phyloP scores from a whole-genome alignment of 257 asterid genomes.

The Buddleja alternifolia region DNA sequence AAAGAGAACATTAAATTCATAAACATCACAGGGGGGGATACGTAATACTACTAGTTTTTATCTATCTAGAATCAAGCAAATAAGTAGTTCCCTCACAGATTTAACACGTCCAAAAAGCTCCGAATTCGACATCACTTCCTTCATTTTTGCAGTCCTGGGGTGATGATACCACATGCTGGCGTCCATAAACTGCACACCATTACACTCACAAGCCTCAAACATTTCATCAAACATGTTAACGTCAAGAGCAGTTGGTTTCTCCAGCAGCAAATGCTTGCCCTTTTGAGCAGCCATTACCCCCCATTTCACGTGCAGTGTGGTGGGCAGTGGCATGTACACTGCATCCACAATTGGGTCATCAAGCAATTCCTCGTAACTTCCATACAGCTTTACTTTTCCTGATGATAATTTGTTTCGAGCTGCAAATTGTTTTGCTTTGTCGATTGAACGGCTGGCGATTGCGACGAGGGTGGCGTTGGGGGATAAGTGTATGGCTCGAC shows the following conservation, averaged over 20 bases:
- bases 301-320: conserved; percentile 71
- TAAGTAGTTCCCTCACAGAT: conserved; percentile 46
- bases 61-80: background rate
- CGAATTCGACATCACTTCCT: conserved; percentile 49
- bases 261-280: conserved; percentile 74
- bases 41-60: too few species aligned
- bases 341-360: conserved; percentile 76
- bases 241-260: conserved; percentile 77
- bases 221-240: conserved; percentile 59
- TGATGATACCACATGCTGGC: conserved; percentile 95
- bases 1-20: too few species aligned
- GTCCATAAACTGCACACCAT: conserved; percentile 87
- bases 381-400: conserved; percentile 52
- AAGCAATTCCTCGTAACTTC: conserved; percentile 59
- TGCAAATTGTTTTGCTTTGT: conserved; percentile 62
- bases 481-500: conserved; percentile 62
- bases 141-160: conserved; percentile 73
- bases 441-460: conserved; percentile 69
- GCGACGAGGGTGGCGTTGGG: conserved; percentile 65
- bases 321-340: conserved; percentile 83
- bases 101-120: conserved; percentile 56
- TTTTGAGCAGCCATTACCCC: conserved; percentile 68
- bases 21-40: too few species aligned
- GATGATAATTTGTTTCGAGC: conserved; percentile 48
- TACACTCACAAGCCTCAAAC: conserved; percentile 49